A percentile compares a stretch with the other conserved stretches of the same genome.
Conservation (phyloP, 805 yeast genomes). For the Nakazawaea molendinolei region DNA sequence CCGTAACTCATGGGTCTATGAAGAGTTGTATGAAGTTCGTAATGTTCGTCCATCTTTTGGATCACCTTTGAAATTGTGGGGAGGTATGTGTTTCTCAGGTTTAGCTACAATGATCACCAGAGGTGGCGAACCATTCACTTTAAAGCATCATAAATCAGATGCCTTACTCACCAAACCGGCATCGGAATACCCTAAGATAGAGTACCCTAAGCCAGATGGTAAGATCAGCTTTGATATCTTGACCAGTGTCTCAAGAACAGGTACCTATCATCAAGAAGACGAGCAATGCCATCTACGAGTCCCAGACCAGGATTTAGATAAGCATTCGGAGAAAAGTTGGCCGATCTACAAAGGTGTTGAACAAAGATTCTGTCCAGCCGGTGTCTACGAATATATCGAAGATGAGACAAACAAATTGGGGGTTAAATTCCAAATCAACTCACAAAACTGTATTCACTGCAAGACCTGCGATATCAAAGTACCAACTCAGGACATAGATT, state of each 20-base stretch:
- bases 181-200: conserved; percentile 56
- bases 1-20: conserved; percentile 75
- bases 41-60: conserved; percentile 91
- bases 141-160: conserved; percentile 63
- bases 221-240: conserved; percentile 82
- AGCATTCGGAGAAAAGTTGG: conserved; percentile 64
- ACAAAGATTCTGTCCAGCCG: conserved; percentile 94
- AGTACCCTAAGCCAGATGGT: conserved; percentile 96
- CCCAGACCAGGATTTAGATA: conserved; percentile 53
- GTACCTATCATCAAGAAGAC: conserved; percentile 92
- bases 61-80: conserved; percentile 63
- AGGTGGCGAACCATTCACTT: conserved; percentile 88
- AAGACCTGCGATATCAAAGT: conserved; percentile 97
- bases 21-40: conserved; percentile 79
- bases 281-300: conserved; percentile 82
- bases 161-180: conserved; percentile 69
- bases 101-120: conserved; percentile 68
- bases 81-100: conserved; percentile 84
- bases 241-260: conserved; percentile 95
- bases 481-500: conserved; percentile 87
- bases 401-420: conserved; percentile 54
- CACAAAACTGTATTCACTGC: conserved; percentile 97
- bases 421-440: conserved; percentile 84
- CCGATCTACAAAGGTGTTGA: conserved; percentile 84
- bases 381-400: conserved; percentile 86